Conservation (phyloP, 2,329 filamentous ascomycete species). For the Westerdykella aurantiaca region DNA sequence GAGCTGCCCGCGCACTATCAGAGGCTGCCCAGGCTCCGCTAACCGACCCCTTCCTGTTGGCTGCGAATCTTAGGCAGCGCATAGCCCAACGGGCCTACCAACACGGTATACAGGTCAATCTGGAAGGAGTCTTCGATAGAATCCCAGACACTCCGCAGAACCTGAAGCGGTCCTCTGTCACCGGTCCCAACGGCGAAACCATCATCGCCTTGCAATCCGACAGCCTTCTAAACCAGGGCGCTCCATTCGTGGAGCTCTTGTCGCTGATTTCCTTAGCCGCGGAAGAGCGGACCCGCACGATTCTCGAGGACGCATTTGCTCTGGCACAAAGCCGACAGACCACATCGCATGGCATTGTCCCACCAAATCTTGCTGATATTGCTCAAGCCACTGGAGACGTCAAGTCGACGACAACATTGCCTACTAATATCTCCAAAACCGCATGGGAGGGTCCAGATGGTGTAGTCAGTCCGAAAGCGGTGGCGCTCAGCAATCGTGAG, state of each 20-base stretch:
- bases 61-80: slow-evolving; percentile 52
- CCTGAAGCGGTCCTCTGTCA: slow-evolving; percentile 35
- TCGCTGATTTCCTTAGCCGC: slow-evolving; percentile 76
- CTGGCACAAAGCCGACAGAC: slow-evolving; percentile 67
- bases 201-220: slow-evolving; percentile 50
- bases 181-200: slow-evolving; percentile 57
- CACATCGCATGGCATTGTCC: slow-evolving; percentile 73
- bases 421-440: slow-evolving; percentile 34
- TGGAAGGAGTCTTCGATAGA: slow-evolving; percentile 49
- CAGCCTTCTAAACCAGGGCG: slow-evolving; percentile 65
- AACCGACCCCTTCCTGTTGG: slow-evolving; percentile 65
- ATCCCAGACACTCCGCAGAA: slow-evolving; percentile 29
- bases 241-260: slow-evolving; percentile 73
- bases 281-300: slow-evolving; percentile 67
- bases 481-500: slow-evolving; percentile 36
- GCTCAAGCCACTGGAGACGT: slow-evolving; percentile 51
- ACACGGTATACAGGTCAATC: slow-evolving; percentile 54
- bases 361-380: slow-evolving; percentile 68
- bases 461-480: slow-evolving; percentile 51
- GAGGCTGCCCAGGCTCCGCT: slow-evolving; percentile 62
- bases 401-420: slow-evolving; percentile 35
- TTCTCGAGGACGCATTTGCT: slow-evolving; percentile 71
- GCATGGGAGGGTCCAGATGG: slow-evolving; percentile 43
- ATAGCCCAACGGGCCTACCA: slow-evolving; percentile 55
- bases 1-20: slow-evolving; percentile 57